Percentiles rank a stretch among this genome's conserved stretches.
Conservation (phyloP, 257 asterid genomes). For the Salvia miltiorrhiza region DNA sequence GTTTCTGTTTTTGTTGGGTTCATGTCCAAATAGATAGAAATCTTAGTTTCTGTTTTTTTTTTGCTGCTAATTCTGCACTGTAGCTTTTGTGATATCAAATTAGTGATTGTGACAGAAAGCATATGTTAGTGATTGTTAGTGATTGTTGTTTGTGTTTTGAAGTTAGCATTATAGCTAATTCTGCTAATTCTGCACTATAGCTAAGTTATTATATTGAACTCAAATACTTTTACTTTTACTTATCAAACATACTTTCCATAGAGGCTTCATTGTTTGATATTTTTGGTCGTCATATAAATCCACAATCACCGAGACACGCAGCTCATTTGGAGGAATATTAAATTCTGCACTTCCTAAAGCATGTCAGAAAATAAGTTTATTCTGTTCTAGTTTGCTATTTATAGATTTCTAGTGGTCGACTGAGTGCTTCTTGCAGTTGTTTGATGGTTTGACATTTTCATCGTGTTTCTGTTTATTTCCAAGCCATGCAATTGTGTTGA, state of each 20-base stretch:
- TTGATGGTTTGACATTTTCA: background rate
- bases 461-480: background rate
- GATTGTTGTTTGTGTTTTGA: no score
- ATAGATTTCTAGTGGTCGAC: background rate
- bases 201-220: constrained; percentile 23
- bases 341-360: background rate
- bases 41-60: no score
- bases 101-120: no score
- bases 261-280: background rate
- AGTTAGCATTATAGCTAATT: no score
- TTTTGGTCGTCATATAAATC: background rate
- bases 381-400: background rate
- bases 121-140: no score
- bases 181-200: no score
- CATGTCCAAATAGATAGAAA: no score
- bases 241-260: background rate
- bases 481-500: background rate
- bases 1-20: no score
- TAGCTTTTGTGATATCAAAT: no score
- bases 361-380: background rate
- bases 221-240: background rate
- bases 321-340: background rate
- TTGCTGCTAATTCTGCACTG: no score
- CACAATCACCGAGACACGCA: background rate
- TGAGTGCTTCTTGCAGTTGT: background rate